A percentile compares a stretch with the other conserved stretches of the same genome.
These are phyloP conservation scores for Ilyonectria destructans DNA, from an alignment of 2,329 filamentous ascomycete genomes.

Conservation along the genomic window DNA sequence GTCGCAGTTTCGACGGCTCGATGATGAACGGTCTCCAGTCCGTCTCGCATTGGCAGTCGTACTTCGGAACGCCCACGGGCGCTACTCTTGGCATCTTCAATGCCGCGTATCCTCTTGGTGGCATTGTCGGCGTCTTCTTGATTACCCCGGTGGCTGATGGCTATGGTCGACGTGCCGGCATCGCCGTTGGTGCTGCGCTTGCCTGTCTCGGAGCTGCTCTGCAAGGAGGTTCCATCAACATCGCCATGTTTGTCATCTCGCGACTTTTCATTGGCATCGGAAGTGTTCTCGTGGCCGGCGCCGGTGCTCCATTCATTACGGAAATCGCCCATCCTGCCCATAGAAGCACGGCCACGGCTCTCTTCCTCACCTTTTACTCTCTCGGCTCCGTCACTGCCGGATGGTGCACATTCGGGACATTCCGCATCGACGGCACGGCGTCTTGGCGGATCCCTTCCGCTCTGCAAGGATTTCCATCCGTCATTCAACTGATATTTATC, in stretches of 20 bases:
- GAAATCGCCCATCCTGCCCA: conserved; percentile 23
- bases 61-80: conserved; percentile 3
- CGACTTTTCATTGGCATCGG: conserved; percentile 20
- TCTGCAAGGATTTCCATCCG: background rate
- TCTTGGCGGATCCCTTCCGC: conserved; percentile 13
- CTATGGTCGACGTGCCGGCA: background rate
- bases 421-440: conserved; percentile 2
- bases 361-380: conserved; percentile 23
- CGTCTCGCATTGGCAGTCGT: background rate
- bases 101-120: conserved; percentile 6
- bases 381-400: conserved; percentile 26
- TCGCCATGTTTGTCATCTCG: conserved; percentile 27
- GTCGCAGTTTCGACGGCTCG: background rate
- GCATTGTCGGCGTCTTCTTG: background rate
- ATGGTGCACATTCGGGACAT: conserved; percentile 16
- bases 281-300: background rate
- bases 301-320: conserved; percentile 18
- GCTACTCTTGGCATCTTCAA: conserved; percentile 14
- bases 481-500: conserved; percentile 3
- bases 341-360: conserved; percentile 12
- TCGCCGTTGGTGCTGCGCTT: background rate
- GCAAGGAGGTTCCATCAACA: conserved; percentile 12
- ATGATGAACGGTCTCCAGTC: conserved; percentile 14
- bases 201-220: conserved; percentile 19
- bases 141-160: background rate